phyloP scores from a whole-genome alignment of 1,284 basidiomycete species.

The Microbotryomycetes sp. region DNA sequence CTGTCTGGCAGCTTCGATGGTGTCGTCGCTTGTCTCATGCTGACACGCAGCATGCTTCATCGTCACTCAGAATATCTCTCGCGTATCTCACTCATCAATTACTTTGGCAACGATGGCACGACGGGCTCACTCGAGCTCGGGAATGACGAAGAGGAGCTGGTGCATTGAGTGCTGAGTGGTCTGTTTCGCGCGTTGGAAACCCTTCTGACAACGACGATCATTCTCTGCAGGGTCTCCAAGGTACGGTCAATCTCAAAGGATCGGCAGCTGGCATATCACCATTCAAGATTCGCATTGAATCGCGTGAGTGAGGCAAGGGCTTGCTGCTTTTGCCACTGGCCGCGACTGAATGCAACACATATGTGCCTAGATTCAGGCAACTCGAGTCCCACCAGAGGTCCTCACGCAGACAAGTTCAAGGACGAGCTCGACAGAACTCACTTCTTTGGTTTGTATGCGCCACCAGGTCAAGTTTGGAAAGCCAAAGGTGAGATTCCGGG shows the following conservation, averaged over 20 bases:
- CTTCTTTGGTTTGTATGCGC: constrained; percentile 59
- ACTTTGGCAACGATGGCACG: constrained; percentile 71
- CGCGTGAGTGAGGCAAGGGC: constrained; percentile 65
- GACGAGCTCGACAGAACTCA: constrained; percentile 65
- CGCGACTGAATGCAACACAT: not conserved
- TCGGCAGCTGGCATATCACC: constrained; percentile 69
- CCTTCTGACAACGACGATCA: constrained; percentile 26
- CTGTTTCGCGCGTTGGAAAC: constrained; percentile 2
- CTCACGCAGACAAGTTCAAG: constrained; percentile 56
- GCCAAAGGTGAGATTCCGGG: constrained; percentile 57
- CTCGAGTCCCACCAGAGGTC: constrained; percentile 3
- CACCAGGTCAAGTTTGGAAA: constrained; percentile 67
- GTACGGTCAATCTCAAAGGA: constrained; percentile 61
- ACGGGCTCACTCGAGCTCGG: constrained; percentile 73
- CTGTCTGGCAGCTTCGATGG: not conserved
- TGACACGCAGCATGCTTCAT: too few relatives aligned
- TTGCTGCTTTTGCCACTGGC: not conserved
- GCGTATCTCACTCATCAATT: constrained; percentile 70
- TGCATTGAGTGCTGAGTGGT: constrained; percentile 38
- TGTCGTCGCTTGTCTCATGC: not conserved
- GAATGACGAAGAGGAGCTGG: constrained; percentile 60
- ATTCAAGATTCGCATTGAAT: constrained; percentile 68
- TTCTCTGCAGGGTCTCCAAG: constrained; percentile 58
- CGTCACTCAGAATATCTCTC: constrained; percentile 50
- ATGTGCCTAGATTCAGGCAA: constrained; percentile 50